Conservation (phyloP, 2,329 filamentous ascomycete genomes). For the Pleomassaria siparia region DNA sequence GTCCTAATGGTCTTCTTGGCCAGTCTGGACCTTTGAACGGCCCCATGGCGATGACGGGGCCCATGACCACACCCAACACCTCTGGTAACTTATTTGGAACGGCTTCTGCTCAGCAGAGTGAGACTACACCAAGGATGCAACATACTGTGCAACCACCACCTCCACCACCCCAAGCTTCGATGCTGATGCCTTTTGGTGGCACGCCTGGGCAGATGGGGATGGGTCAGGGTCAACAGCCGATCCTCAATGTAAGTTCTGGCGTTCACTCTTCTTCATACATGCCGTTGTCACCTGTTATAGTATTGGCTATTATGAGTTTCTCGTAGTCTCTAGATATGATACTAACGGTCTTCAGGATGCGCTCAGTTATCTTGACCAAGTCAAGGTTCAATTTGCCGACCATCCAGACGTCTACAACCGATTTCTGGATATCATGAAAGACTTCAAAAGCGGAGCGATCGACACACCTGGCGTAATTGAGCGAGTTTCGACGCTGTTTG, state of each 20-base stretch:
- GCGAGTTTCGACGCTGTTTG: conserved; percentile 91
- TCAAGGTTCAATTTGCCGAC: conserved; percentile 96
- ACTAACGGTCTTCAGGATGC: conserved; percentile 59
- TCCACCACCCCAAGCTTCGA: conserved; percentile 47
- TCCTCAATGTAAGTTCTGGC: conserved; percentile 63
- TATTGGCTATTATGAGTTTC: background rate
- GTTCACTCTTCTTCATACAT: conserved; percentile 1
- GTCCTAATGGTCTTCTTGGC: conserved; percentile 79
- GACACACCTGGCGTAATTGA: conserved; percentile 98
- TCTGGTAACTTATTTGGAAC: conserved; percentile 70
- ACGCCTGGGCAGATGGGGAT: conserved; percentile 54
- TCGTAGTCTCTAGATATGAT: background rate
- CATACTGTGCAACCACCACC: conserved; percentile 59
- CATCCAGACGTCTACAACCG: conserved; percentile 97
- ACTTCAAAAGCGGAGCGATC: conserved; percentile 98
- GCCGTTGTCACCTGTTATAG: background rate
- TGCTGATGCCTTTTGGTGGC: conserved; percentile 53
- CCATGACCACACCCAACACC: conserved; percentile 61
- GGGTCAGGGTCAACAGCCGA: conserved; percentile 80
- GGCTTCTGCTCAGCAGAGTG: conserved; percentile 63
- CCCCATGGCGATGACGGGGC: conserved; percentile 51
- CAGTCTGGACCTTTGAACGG: conserved; percentile 56
- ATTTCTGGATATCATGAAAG: conserved; percentile 99
- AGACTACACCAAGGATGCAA: conserved; percentile 62
- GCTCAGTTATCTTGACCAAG: conserved; percentile 94